Conservation (phyloP, 805 yeast species). For the Cyberlindnera bimundalis region DNA sequence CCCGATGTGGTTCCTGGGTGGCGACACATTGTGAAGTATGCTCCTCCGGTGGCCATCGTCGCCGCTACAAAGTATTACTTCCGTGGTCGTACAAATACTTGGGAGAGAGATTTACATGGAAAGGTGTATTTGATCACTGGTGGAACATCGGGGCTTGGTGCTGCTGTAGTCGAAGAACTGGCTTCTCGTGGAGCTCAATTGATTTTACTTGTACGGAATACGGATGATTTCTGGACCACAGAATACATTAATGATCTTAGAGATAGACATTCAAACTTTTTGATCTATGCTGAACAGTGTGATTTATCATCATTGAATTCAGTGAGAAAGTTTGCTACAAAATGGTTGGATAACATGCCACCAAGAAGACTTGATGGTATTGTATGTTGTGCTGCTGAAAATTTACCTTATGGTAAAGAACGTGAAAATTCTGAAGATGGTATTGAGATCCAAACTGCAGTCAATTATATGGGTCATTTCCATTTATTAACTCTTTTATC, state of each 20-base stretch:
- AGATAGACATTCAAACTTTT: constrained; percentile 58
- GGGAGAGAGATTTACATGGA: constrained; percentile 93
- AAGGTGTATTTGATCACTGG: constrained; percentile 82
- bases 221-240: constrained; percentile 67
- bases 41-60: constrained; percentile 48
- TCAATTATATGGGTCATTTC: constrained; percentile 77
- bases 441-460: constrained; percentile 77
- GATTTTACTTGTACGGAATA: constrained; percentile 62
- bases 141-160: constrained; percentile 93
- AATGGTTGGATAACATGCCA: constrained; percentile 88
- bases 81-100: constrained; percentile 76
- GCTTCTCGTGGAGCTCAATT: constrained; percentile 86
- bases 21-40: constrained; percentile 50
- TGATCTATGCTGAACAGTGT: constrained; percentile 90
- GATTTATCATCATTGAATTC: constrained; percentile 72
- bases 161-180: constrained; percentile 65
- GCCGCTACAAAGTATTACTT: constrained; percentile 65
- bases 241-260: constrained; percentile 81
- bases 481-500: constrained; percentile 75
- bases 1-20: constrained; percentile 74
- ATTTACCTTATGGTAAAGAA: constrained; percentile 63
- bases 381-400: constrained; percentile 82
- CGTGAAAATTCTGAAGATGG: constrained; percentile 77
- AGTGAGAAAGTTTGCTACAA: constrained; percentile 86
- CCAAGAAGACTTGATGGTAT: constrained; percentile 91